Conservation (phyloP, 2,329 filamentous ascomycete genomes). For the Akanthomyces uredinophilus region DNA sequence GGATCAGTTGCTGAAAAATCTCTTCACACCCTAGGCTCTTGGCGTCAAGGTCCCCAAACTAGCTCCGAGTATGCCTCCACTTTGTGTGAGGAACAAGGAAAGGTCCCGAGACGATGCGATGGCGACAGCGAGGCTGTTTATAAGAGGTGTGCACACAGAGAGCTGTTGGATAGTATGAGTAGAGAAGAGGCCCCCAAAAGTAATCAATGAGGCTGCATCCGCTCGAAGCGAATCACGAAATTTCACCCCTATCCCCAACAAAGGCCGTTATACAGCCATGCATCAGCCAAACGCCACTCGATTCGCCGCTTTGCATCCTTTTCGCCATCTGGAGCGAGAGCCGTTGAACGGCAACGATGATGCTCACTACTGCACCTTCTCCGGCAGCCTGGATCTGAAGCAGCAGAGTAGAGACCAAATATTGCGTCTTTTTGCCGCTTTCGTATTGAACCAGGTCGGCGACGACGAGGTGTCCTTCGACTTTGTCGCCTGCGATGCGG, state of each 20-base stretch:
- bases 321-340: background rate
- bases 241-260: background rate
- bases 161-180: background rate
- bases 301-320: background rate
- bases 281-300: background rate
- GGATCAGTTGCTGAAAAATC: background rate
- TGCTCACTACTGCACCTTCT: background rate
- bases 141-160: background rate
- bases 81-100: background rate
- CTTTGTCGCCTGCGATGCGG: background rate
- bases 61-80: background rate
- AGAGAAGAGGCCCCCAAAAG: background rate
- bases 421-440: background rate
- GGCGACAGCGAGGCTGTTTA: background rate
- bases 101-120: background rate
- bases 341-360: background rate
- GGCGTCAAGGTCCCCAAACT: background rate
- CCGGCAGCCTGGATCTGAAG: background rate
- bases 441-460: background rate
- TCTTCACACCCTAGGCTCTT: background rate
- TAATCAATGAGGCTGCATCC: background rate
- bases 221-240: background rate
- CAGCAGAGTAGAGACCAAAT: background rate
- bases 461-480: constrained; percentile 2
- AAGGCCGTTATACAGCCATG: background rate